Evolutionary conservation across 768 basidiomycete genomes (phyloP), one percentile per base, ranked within the genome.

Genomic region (Rhizopogon roseolus): DNA sequence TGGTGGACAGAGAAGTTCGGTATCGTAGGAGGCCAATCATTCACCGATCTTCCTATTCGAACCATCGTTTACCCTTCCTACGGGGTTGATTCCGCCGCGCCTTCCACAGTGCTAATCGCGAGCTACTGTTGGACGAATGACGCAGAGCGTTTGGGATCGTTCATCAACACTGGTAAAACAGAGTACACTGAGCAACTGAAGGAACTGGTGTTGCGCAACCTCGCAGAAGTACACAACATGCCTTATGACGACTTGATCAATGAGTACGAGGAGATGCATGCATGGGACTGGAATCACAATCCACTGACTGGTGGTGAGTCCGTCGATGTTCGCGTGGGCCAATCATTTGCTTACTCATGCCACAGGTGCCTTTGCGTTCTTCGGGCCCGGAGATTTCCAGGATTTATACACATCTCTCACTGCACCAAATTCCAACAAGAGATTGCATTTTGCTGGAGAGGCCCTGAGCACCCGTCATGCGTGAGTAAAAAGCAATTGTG

Each of bases 31-130:
- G 77, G 77, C 0, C 70, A 71, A 56, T 68, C 75, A 4, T 67
- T 58, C 57, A 79, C 76, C 1, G 77, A 78, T 57, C 60, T 67
- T 16, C 73, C 71, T 6, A 59, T 74, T 17, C 69, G 74, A 27
- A 71, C 67, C 0, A 61, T 75, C 44, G 72, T 79, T 2, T 79
- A 77, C 56, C 78, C 77, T 0, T 78, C 76, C 2, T 73, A 72
- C 22, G 73, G 73, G 0, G 56, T 60, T 22, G 53, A 58, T 19
- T 46, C 56, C 14, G 19, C 22, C 22, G 56, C 56, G 0, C 66
- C 62, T 9, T 60, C 66, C 19, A 66, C 62, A 0, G 64, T 66
- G 1, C 61, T 78, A 6, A 74, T 78, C 9, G 74, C 71, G 3
- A 75, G 73, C 46, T 78, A 76, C 61, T 60, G 57, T 29, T 75